Conservation (phyloP, 1,284 basidiomycete species). For the Sporisorium reilianum region DNA sequence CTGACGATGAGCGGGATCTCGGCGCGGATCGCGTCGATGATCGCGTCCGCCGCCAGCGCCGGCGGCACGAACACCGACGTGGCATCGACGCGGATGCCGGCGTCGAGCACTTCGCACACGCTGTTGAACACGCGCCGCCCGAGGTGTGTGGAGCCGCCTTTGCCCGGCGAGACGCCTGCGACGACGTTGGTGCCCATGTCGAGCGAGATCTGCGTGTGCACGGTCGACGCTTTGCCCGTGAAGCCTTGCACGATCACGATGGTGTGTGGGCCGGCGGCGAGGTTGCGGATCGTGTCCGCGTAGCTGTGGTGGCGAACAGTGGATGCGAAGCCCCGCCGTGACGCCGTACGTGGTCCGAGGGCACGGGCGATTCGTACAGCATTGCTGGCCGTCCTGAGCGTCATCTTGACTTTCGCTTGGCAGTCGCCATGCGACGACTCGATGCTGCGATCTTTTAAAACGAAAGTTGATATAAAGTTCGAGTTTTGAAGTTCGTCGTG, state of each 20-base stretch:
- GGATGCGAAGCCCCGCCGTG: slow-evolving; percentile 18
- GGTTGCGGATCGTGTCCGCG: slow-evolving; percentile 42
- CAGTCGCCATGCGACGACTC: not conserved
- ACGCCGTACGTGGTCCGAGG: not conserved
- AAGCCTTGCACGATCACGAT: slow-evolving; percentile 60
- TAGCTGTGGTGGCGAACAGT: slow-evolving; percentile 14
- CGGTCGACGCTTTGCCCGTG: slow-evolving; percentile 55
- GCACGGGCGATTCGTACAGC: not conserved
- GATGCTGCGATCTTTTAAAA: no score
- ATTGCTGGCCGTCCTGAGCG: not conserved
- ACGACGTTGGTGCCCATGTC: slow-evolving; percentile 59
- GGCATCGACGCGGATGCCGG: slow-evolving; percentile 40
- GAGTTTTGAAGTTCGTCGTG: not conserved
- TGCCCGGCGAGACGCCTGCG: slow-evolving; percentile 51
- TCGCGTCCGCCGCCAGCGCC: slow-evolving; percentile 50
- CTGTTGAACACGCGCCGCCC: slow-evolving; percentile 49
- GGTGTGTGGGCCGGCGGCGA: slow-evolving; percentile 46
- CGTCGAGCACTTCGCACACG: slow-evolving; percentile 39
- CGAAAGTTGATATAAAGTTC: no score
- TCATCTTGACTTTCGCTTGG: not conserved
- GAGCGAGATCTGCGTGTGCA: slow-evolving; percentile 51
- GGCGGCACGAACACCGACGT: slow-evolving; percentile 61
- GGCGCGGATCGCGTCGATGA: slow-evolving; percentile 57
- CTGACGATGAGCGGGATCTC: slow-evolving; percentile 58
- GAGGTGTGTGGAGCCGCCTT: slow-evolving; percentile 46